Percentiles rank a stretch among this genome's conserved stretches.
Conservation (phyloP, 352 stramenopile species). For the Globisporangium megalacanthum region DNA sequence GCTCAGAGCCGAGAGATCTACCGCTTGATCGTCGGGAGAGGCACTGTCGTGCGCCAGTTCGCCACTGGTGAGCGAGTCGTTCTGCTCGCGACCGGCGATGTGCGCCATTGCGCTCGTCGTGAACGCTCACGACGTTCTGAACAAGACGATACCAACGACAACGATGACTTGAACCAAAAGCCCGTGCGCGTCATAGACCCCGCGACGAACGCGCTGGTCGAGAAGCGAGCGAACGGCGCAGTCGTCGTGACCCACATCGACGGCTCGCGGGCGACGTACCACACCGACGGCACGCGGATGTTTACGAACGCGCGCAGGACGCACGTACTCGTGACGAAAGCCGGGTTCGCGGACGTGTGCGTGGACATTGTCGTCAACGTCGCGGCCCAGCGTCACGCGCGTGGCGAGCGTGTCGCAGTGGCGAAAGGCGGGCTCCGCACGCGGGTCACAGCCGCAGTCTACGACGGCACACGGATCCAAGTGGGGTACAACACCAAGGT, state of each 20-base stretch:
- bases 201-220: constrained; percentile 63
- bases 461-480: constrained; percentile 56
- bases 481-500: constrained; percentile 77
- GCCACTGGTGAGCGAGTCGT: constrained; percentile 27
- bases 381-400: constrained; percentile 46
- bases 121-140: neutral
- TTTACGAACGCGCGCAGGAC: constrained; percentile 34
- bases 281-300: constrained; percentile 64
- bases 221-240: constrained; percentile 36
- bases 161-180: constrained; percentile 9
- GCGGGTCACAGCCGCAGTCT: constrained; percentile 38
- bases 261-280: constrained; percentile 51
- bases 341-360: constrained; percentile 49
- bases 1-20: constrained; percentile 16
- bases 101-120: constrained; percentile 7
- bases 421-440: constrained; percentile 64
- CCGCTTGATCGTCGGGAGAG: constrained; percentile 54
- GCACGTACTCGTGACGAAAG: constrained; percentile 53
- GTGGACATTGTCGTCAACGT: constrained; percentile 69
- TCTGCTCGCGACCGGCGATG: constrained; percentile 45
- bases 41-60: constrained; percentile 45
- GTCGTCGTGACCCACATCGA: constrained; percentile 62
- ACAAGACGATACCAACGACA: neutral
- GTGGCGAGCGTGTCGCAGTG: constrained; percentile 52
- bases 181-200: constrained; percentile 44